Percentiles rank a stretch among this genome's conserved stretches.
Evolutionary conservation across 305 asterid species (phyloP).

Genomic region (Fraxinus baroniana): DNA sequence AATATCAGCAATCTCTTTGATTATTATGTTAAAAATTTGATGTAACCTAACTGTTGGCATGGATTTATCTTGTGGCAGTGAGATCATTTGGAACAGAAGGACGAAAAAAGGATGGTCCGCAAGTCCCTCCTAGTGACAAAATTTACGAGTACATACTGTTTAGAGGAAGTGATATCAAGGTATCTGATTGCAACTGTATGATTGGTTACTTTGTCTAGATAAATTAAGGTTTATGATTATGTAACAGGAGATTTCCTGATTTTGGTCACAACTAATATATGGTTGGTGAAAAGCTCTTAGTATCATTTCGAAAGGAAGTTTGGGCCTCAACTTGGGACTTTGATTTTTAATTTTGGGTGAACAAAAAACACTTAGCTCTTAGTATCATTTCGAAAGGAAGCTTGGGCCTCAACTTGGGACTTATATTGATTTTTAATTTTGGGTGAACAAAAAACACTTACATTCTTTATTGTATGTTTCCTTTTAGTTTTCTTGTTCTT

Average conservation of each 20-base stretch:
- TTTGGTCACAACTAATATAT: background rate
- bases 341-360: background rate
- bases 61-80: slow-evolving; percentile 18
- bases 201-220: background rate
- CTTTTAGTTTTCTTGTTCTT: background rate
- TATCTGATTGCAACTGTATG: slow-evolving; percentile 14
- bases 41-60: background rate
- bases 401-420: background rate
- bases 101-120: slow-evolving; percentile 91
- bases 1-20: background rate
- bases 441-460: background rate
- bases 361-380: background rate
- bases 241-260: background rate
- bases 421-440: background rate
- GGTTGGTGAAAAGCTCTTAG: background rate
- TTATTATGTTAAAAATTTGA: background rate
- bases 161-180: slow-evolving; percentile 97
- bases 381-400: no score
- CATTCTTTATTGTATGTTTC: background rate
- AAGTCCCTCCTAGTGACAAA: slow-evolving; percentile 65
- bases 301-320: no score
- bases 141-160: slow-evolving; percentile 84
- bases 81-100: slow-evolving; percentile 94
- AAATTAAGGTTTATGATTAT: background rate
- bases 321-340: background rate